Evolutionary conservation across 306 rosid species (phyloP).

Genomic region (Dryas octopetala): DNA sequence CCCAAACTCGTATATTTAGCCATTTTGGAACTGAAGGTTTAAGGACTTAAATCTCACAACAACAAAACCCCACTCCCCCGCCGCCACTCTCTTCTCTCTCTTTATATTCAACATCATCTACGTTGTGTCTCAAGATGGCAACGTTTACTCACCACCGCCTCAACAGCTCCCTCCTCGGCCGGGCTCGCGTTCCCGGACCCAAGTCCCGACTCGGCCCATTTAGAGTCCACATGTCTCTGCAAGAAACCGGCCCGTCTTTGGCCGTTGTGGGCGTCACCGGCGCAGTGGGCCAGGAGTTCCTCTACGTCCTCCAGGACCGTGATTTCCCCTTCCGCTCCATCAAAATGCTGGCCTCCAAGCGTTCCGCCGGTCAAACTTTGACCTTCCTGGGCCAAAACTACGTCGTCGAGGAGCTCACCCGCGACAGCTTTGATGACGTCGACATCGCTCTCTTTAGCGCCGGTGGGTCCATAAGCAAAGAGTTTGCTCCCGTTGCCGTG

Average conservation of each 20-base stretch:
- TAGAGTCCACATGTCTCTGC: constrained; percentile 68
- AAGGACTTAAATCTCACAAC: no score
- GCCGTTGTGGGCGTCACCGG: constrained; percentile 98
- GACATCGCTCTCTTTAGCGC: constrained; percentile 97
- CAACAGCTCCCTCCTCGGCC: constrained; percentile 28
- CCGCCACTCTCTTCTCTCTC: constrained; percentile 19
- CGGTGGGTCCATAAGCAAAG: constrained; percentile 85
- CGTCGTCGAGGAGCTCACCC: constrained; percentile 75
- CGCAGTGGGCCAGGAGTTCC: constrained; percentile 97
- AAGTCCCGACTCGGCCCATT: constrained; percentile 22
- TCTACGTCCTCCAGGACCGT: constrained; percentile 90
- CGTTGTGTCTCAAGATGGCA: constrained; percentile 31
- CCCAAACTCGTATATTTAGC: no score
- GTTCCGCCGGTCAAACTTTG: constrained; percentile 71
- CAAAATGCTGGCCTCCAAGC: constrained; percentile 95
- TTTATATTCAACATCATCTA: no score
- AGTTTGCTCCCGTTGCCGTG: constrained; percentile 86
- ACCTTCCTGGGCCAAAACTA: constrained; percentile 57
- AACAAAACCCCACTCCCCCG: background rate
- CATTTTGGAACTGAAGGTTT: no score
- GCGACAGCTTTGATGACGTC: constrained; percentile 78
- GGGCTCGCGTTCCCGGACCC: constrained; percentile 25
- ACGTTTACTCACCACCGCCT: constrained; percentile 43
- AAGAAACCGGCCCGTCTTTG: constrained; percentile 66
- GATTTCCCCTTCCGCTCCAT: constrained; percentile 91